Conservation (phyloP, 2,329 filamentous ascomycete genomes). For the Xylariaceae sp. region DNA sequence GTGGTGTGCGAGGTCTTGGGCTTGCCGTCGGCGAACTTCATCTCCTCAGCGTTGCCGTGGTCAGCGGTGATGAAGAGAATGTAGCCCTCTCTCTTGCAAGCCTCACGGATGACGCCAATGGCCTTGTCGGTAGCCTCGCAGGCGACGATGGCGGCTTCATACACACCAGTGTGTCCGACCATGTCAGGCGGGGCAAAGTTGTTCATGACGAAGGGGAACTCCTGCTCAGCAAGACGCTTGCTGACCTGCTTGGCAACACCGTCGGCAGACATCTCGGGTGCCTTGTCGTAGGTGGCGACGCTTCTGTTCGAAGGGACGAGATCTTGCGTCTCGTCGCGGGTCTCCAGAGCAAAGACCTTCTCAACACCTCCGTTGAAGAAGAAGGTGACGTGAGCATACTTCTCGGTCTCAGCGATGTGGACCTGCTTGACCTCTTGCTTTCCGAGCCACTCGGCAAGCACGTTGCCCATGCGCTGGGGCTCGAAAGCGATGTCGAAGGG, state of each 20-base stretch:
- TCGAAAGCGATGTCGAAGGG: constrained; percentile 88
- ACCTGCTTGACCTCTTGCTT: constrained; percentile 89
- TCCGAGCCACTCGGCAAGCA: constrained; percentile 93
- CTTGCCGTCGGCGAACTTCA: constrained; percentile 92
- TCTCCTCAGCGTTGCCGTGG: constrained; percentile 98
- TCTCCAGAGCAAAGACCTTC: constrained; percentile 89
- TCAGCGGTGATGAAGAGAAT: constrained; percentile 93
- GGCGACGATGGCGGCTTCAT: constrained; percentile 85
- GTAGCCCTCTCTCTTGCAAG: constrained; percentile 89
- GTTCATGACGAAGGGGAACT: constrained; percentile 98
- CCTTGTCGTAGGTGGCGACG: constrained; percentile 89
- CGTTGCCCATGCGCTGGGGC: constrained; percentile 93
- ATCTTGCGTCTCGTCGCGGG: constrained; percentile 74
- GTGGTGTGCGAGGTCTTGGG: constrained; percentile 98
- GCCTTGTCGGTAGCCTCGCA: constrained; percentile 85
- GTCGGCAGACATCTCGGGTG: constrained; percentile 93
- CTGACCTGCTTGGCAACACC: constrained; percentile 83
- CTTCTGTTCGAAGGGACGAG: constrained; percentile 81
- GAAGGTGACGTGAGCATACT: constrained; percentile 99
- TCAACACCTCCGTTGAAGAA: constrained; percentile 99
- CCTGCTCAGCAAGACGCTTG: constrained; percentile 77
- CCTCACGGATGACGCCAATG: constrained; percentile 87
- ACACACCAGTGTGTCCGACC: constrained; percentile 98
- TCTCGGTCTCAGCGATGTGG: constrained; percentile 97
- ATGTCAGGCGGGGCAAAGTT: constrained; percentile 99